phyloP scores from a whole-genome alignment of 768 basidiomycete genomes.

The Pluteus cervinus region DNA sequence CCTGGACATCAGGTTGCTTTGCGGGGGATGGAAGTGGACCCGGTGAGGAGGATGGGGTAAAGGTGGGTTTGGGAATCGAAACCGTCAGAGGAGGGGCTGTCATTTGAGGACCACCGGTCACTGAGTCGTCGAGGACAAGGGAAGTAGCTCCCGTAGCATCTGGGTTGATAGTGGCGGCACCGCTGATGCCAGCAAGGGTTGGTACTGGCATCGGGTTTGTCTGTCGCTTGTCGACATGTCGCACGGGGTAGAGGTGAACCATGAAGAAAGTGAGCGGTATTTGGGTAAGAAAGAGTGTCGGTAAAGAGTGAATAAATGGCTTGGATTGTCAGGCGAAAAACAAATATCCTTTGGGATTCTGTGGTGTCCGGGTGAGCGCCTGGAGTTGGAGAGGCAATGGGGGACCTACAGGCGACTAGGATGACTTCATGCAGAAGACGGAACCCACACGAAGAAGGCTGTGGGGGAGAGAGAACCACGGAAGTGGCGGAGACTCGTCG shows the following conservation, averaged over 20 bases:
- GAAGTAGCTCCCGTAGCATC: conserved; percentile 10
- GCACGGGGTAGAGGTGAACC: conserved; percentile 11
- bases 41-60: not conserved
- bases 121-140: conserved; percentile 14
- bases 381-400: too few species aligned
- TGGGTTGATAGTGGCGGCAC: conserved; percentile 9
- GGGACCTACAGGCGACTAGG: too few species aligned
- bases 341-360: too few species aligned
- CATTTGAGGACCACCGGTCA: conserved; percentile 4
- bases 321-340: too few species aligned
- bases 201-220: conserved; percentile 11
- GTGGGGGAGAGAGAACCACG: too few species aligned
- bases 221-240: conserved; percentile 11
- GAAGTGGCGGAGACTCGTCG: too few species aligned
- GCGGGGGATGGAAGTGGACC: conserved; percentile 11
- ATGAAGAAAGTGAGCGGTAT: conserved; percentile 10
- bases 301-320: not conserved
- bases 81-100: not conserved
- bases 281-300: not conserved
- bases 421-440: too few species aligned
- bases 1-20: conserved; percentile 15
- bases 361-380: too few species aligned
- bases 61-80: not conserved
- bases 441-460: too few species aligned
- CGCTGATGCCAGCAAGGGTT: conserved; percentile 12